A percentile compares a stretch with the other conserved stretches of the same genome.
These are phyloP conservation scores for Ophiostoma piceae DNA, from an alignment of 2,329 filamentous ascomycete genomes.

Conservation along the genomic window DNA sequence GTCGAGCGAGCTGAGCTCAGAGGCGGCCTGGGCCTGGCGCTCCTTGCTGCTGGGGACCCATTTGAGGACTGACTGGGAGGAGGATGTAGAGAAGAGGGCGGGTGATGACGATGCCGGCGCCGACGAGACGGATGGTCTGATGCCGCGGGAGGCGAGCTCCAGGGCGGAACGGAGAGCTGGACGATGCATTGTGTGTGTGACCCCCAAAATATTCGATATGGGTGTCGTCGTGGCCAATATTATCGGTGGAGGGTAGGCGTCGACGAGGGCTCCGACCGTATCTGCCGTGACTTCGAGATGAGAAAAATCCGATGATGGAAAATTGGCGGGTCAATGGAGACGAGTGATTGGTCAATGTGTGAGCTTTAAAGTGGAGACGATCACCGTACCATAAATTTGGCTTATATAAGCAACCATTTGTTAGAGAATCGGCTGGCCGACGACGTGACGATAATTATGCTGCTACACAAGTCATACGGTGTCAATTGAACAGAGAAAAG, in stretches of 20 bases:
- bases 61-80: constrained; percentile 24
- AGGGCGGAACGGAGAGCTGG: constrained; percentile 26
- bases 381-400: background rate
- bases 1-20: constrained; percentile 28
- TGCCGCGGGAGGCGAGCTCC: constrained; percentile 10
- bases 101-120: background rate
- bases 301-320: constrained; percentile 20
- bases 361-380: background rate
- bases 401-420: background rate
- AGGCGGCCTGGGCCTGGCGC: constrained; percentile 29
- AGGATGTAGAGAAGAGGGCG: constrained; percentile 25
- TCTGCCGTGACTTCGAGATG: constrained; percentile 9
- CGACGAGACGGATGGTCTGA: background rate
- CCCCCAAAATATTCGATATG: background rate
- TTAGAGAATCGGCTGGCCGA: too few relatives aligned
- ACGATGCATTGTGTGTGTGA: constrained; percentile 25
- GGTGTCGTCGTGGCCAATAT: background rate
- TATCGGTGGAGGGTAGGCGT: background rate
- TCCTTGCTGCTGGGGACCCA: constrained; percentile 24
- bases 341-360: background rate
- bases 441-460: background rate
- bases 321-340: constrained; percentile 15
- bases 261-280: background rate
- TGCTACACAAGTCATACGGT: background rate
- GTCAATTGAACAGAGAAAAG: background rate